Base-by-base conservation (phyloP, 2,329 filamentous ascomycete species). In the Juglanconis sp. region DNA sequence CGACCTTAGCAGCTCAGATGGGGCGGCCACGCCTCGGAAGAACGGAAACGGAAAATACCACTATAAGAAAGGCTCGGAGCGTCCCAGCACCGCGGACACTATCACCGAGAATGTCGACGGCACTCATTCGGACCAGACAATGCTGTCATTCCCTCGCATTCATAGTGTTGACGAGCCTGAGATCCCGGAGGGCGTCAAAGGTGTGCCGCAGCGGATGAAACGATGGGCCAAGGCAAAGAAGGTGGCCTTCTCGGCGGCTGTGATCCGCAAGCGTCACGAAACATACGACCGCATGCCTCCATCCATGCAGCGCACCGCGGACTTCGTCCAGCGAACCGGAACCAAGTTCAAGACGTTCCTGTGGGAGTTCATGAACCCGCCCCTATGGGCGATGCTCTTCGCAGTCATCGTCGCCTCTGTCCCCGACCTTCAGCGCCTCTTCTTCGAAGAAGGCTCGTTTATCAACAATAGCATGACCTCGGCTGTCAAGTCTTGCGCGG, bases 361-460 rank as follows among this genome's bases (percentile, higher is more conserved):
- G 11, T 95, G 90, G 90, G 89, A 90, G 52, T 96, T 97, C 73
- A 98, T 99, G 94, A 98, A 98, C 75, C 94, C 95, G 47, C 95
- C 95, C 1, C 86, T 99, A 32, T 98, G 93, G 92, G 93, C 95
- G 35, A 98, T 99, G 95, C 79, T 98, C 38, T 79, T 87, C 44
- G 91, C 95, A n/a, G 88, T 98, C 50, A 77, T 96, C 54, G 90
- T 99, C 5, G 95, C 95, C 3, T 96, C 92, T 0, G 85, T 97
- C 5, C 95, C 95, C 0, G 71, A 79, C 1, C 82, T 99, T 7
- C 94, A 99, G 73, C 79, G 82, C 46, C 77, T 95, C 17, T 97
- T 99, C 78, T 99, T 98, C 75, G 82, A 87, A 56, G 87, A 92
- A 42, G 94, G 91, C 17, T 92, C 92, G 0, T 96, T 99, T 69